Conservation (phyloP, 2,329 filamentous ascomycete species). For the Sclerotiophoma versabilis region DNA sequence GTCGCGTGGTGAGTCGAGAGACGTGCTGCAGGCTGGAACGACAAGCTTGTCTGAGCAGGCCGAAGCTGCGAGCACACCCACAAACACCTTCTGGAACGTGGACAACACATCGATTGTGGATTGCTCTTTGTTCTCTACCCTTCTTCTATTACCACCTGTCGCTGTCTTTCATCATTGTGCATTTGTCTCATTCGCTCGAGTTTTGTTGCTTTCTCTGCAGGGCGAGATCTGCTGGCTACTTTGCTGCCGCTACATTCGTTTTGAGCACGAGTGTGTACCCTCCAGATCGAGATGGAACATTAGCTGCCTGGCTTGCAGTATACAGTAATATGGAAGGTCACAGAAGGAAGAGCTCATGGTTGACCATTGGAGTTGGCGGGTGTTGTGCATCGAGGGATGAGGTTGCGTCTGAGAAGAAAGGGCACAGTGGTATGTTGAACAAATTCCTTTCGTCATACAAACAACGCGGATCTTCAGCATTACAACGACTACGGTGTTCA, state of each 20-base stretch:
- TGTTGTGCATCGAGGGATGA: slow-evolving; percentile 48
- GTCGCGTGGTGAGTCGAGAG: slow-evolving; percentile 28
- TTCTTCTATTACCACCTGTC: slow-evolving; percentile 10
- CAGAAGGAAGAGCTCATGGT: slow-evolving; percentile 37
- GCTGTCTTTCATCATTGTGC: slow-evolving; percentile 6
- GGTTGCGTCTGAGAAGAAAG: slow-evolving; percentile 34
- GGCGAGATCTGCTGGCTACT: neutral
- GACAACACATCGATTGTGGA: slow-evolving; percentile 17
- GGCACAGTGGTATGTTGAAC: slow-evolving; percentile 38
- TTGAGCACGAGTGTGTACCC: neutral
- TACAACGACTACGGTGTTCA: neutral
- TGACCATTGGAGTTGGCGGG: slow-evolving; percentile 42
- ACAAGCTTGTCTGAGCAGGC: slow-evolving; percentile 4
- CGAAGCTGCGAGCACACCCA: slow-evolving; percentile 6
- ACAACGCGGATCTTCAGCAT: slow-evolving; percentile 4
- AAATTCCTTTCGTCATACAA: slow-evolving; percentile 10
- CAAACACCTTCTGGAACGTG: slow-evolving; percentile 15
- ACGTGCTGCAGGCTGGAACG: slow-evolving; percentile 29
- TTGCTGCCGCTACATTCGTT: slow-evolving; percentile 14
- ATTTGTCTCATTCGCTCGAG: slow-evolving; percentile 18
- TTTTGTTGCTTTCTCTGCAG: slow-evolving; percentile 9
- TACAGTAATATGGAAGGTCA: slow-evolving; percentile 29
- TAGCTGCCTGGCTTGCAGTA: slow-evolving; percentile 41
- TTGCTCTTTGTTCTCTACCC: neutral
- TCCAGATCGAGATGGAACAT: slow-evolving; percentile 25